Evolutionary conservation across 495 filamentous ascomycete species (phyloP).

Genomic region (Evernia prunastri): DNA sequence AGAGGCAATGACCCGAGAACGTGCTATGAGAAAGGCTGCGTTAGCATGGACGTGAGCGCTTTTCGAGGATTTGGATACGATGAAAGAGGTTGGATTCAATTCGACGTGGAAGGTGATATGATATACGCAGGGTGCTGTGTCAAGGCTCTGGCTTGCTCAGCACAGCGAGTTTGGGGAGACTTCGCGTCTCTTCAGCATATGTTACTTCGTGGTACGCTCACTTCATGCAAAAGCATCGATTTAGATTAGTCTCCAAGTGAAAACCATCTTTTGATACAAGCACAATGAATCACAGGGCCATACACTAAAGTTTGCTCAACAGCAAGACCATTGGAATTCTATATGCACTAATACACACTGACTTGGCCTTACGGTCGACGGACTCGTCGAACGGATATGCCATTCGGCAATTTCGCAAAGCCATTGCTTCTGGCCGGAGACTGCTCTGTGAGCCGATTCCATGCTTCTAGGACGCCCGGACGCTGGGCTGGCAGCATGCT

Average conservation of each 20-base stretch:
- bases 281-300: background rate
- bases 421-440: constrained; percentile 12
- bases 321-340: background rate
- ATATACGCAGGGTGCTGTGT: background rate
- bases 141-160: background rate
- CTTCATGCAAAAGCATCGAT: background rate
- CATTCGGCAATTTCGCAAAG: constrained; percentile 21
- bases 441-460: constrained; percentile 63
- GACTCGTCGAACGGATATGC: constrained; percentile 11
- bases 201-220: background rate
- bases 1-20: background rate
- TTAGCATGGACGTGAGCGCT: background rate
- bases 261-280: background rate
- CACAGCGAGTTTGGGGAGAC: background rate
- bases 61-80: background rate
- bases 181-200: background rate
- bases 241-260: background rate
- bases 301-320: background rate
- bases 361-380: constrained; percentile 4
- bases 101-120: background rate
- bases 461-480: constrained; percentile 76
- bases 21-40: background rate
- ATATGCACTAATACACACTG: background rate
- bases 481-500: constrained; percentile 87
- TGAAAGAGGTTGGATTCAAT: background rate